Base-by-base conservation (phyloP, 2,329 filamentous ascomycete genomes). In the Beauveria pseudobassiana region DNA sequence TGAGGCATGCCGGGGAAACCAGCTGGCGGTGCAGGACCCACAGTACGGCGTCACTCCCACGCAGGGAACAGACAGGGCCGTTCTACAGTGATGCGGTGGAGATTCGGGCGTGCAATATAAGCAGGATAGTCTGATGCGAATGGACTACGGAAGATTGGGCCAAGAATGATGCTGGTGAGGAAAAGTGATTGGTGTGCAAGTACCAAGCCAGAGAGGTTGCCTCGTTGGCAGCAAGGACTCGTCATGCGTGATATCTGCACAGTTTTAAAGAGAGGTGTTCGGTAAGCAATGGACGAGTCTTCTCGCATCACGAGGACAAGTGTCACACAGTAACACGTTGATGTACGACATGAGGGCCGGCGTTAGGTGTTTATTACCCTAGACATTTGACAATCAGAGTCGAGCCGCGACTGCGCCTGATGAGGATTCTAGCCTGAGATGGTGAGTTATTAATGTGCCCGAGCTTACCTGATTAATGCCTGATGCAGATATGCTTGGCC, bases 1-100 rank as follows among this genome's bases (percentile, higher is more conserved):
- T 85, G 64, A 79, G 26, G 80, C 78, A 55, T 90, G 88, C 72
- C 73, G 78, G 74, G 73, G 73, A 70, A 78, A 72, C 12, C 71
- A 70, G 0, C 77, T 82, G 65, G 67, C 62, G 16, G 73, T 85
- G 20, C 69, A 74, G 50, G 72, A 78, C 45, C 64, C 83, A 28
- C 66, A 70, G 2, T 84, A 80, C 63, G 69, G 71, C 0, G 72
- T 82, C 24, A 72, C 73, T n/a, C 16, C 63, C 67, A 5, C 69
- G 69, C 26, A 66, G 67, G 7, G 67, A 74, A 63, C 86, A 89
- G 69, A 71, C 74, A 24, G 87, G 87, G 1, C 87, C 87, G 5
- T 89, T 89, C 68, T 89, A 88, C 73, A 79, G 76, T 64, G 82
- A 84, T 61, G 65, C 74, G n/a, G 81, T 83, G 4, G 80, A 81